phyloP scores from a whole-genome alignment of 495 filamentous ascomycete genomes.

The Acidiella bohemica region DNA sequence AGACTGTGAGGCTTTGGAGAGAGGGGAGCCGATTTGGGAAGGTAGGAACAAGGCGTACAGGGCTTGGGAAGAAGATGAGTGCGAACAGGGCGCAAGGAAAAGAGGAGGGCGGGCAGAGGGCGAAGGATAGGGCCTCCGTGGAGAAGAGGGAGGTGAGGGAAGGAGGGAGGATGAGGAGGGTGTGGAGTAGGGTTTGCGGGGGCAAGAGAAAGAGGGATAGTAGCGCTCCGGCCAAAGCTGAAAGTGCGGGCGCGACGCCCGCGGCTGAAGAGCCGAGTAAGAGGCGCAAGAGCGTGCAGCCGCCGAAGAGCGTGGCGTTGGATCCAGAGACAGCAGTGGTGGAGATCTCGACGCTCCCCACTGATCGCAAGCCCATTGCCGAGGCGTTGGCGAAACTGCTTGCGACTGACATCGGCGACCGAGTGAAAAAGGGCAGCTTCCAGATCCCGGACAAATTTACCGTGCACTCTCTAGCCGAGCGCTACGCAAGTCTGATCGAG shows the following conservation, averaged over 20 bases:
- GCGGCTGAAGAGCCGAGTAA: conserved; percentile 8
- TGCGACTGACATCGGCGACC: conserved; percentile 37
- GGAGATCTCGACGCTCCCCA: conserved; percentile 20
- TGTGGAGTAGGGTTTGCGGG: conserved; percentile 11
- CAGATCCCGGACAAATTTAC: conserved; percentile 41
- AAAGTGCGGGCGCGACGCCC: not conserved
- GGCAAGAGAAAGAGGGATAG: not conserved
- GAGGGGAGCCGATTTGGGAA: conserved; percentile 81
- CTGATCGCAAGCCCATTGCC: conserved; percentile 39
- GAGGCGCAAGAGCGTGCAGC: conserved; percentile 13
- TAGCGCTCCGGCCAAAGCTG: not conserved
- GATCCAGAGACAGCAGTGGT: conserved; percentile 15
- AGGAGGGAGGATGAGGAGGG: conserved; percentile 1
- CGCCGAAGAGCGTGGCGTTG: not conserved
- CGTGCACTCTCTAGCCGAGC: conserved; percentile 38
- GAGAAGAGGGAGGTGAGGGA: conserved; percentile 23
- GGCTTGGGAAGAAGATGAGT: conserved; percentile 24
- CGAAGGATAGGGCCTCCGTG: conserved; percentile 30
- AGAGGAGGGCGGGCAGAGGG: conserved; percentile 34
- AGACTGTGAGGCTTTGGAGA: conserved; percentile 57
- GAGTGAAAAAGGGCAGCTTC: conserved; percentile 40
- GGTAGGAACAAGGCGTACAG: conserved; percentile 20
- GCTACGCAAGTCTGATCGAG: conserved; percentile 60
- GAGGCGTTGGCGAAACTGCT: conserved; percentile 41
- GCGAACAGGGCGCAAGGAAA: conserved; percentile 24